Percentiles rank a stretch among this genome's conserved stretches.
Conservation (phyloP, 331 rosid genomes). For the Rosa hybrid region DNA sequence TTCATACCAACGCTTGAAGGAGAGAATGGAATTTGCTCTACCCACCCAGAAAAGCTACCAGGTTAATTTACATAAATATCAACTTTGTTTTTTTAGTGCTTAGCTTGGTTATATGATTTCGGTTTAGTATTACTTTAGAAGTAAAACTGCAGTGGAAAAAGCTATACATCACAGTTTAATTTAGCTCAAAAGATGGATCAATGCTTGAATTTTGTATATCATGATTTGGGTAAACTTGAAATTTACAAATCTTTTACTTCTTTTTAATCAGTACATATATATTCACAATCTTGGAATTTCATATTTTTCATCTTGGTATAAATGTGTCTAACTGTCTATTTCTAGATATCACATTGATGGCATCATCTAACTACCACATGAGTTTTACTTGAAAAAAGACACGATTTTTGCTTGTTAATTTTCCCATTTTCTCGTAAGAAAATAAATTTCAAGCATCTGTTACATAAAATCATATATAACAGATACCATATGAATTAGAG, state of each 20-base stretch:
- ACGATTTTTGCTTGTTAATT: neutral
- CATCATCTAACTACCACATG: slow-evolving; percentile 23
- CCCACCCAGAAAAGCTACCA: slow-evolving; percentile 93
- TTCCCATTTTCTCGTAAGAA: neutral
- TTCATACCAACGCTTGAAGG: slow-evolving; percentile 90
- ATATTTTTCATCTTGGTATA: neutral
- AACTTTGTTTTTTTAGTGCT: neutral
- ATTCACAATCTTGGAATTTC: neutral
- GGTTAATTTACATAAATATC: slow-evolving; percentile 34
- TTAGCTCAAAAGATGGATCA: neutral
- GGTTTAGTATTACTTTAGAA: neutral
- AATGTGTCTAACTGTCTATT: slow-evolving; percentile 16
- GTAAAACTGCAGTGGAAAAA: neutral
- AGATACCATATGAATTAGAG: too few species aligned
- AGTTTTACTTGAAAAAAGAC: slow-evolving; percentile 9
- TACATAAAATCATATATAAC: too few species aligned
- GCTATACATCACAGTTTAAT: neutral
- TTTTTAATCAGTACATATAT: neutral
- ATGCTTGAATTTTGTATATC: neutral
- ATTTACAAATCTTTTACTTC: neutral
- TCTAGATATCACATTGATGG: slow-evolving; percentile 24
- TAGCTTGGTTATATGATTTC: neutral
- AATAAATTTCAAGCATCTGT: neutral
- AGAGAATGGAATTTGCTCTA: slow-evolving; percentile 86
- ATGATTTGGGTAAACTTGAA: neutral